Evolutionary conservation across 345 rosid species (phyloP).

Genomic region (Laguncularia racemosa): DNA sequence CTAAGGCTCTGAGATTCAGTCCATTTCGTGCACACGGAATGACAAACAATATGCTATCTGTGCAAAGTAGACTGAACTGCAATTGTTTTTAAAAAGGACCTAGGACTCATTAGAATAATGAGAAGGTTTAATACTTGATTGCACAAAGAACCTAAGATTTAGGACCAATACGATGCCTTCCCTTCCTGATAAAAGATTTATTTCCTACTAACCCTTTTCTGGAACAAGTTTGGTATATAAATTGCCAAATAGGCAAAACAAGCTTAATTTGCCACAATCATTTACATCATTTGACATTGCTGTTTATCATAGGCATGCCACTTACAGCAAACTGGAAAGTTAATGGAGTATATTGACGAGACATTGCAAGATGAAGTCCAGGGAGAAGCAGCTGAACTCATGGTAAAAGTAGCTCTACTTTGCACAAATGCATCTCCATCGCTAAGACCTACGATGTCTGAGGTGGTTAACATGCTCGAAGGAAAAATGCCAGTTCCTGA

Average conservation of each 20-base stretch:
- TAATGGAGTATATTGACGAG: slow-evolving; percentile 17
- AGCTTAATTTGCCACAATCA: not conserved
- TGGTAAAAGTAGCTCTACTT: slow-evolving; percentile 17
- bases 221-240: not conserved
- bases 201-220: not conserved
- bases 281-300: too few species aligned
- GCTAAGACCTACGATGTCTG: slow-evolving; percentile 23
- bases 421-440: slow-evolving; percentile 22
- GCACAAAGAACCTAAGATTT: too few species aligned
- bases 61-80: too few species aligned
- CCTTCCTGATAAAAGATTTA: too few species aligned
- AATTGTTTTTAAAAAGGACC: too few species aligned
- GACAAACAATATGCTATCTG: too few species aligned
- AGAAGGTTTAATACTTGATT: too few species aligned
- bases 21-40: too few species aligned
- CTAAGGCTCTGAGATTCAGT: too few species aligned
- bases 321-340: slow-evolving; percentile 17
- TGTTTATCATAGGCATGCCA: slow-evolving; percentile 17
- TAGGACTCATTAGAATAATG: too few species aligned
- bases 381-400: slow-evolving; percentile 10
- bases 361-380: slow-evolving; percentile 12
- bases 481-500: slow-evolving; percentile 19
- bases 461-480: slow-evolving; percentile 26
- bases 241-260: not conserved
- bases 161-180: too few species aligned